Evolutionary conservation across 2,329 filamentous ascomycete genomes (phyloP).

Genomic region (Shiraia sp.): DNA sequence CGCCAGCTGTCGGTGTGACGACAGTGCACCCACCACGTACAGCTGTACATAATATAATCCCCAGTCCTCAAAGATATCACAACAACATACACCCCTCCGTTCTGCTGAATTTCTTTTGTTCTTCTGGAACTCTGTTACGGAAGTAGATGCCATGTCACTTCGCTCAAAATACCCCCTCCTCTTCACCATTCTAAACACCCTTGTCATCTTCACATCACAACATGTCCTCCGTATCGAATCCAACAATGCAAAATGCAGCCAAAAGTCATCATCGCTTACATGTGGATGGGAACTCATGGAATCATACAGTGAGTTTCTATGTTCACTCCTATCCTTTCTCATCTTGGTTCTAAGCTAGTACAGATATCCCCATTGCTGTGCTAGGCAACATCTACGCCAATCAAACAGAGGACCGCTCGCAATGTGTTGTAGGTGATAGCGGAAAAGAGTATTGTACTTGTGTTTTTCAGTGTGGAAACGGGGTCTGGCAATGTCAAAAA

Average conservation of each 20-base stretch:
- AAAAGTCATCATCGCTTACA: background rate
- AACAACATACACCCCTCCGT: too few species aligned
- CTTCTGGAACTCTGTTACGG: too few species aligned
- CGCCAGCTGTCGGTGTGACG: too few species aligned
- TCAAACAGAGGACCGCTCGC: constrained; percentile 16
- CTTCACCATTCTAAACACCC: background rate
- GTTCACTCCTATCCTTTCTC: background rate
- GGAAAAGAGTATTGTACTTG: constrained; percentile 16
- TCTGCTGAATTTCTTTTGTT: too few species aligned
- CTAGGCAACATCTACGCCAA: constrained; percentile 13
- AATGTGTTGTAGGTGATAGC: constrained; percentile 5
- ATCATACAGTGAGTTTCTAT: constrained; percentile 1
- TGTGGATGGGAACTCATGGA: constrained; percentile 9
- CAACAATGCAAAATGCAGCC: background rate
- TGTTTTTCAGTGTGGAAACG: constrained; percentile 23
- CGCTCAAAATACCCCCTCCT: background rate
- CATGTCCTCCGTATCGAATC: background rate
- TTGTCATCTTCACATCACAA: background rate
- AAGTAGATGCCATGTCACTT: too few species aligned
- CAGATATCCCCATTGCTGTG: constrained; percentile 14
- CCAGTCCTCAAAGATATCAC: too few species aligned
- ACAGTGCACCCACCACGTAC: too few species aligned
- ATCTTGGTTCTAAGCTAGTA: background rate
- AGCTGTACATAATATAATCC: too few species aligned
- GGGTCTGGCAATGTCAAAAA: constrained; percentile 11